These are phyloP conservation scores for Alternaria viburni DNA, from an alignment of 2,329 filamentous ascomycete species.

Conservation along the genomic window DNA sequence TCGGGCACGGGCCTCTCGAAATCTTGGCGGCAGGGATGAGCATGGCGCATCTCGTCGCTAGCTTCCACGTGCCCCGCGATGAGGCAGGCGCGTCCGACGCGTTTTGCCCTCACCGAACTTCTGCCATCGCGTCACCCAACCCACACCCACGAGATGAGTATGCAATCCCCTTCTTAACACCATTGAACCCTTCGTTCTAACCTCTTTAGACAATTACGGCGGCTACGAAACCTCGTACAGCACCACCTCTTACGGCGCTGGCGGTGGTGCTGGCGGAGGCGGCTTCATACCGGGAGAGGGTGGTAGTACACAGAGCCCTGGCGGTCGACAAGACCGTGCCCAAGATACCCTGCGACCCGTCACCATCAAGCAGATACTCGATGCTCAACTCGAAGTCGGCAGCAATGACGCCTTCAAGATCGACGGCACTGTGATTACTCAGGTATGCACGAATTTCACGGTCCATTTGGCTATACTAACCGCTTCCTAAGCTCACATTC, in stretches of 20 bases:
- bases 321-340: conserved; percentile 60
- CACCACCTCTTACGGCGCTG: conserved; percentile 61
- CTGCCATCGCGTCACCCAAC: conserved; percentile 15
- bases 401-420: conserved; percentile 74
- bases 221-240: conserved; percentile 55
- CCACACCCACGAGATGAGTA: conserved; percentile 28
- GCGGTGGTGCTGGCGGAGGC: conserved; percentile 62
- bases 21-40: conserved; percentile 34
- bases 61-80: conserved; percentile 29
- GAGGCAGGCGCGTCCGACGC: conserved; percentile 37
- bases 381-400: conserved; percentile 67
- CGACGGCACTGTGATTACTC: conserved; percentile 74
- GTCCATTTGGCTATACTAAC: conserved; percentile 12
- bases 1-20: conserved; percentile 29
- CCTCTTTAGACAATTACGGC: conserved; percentile 34
- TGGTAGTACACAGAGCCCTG: conserved; percentile 55
- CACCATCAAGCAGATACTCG: conserved; percentile 92
- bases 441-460: conserved; percentile 46
- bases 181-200: conserved; percentile 11
- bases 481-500: conserved; percentile 71
- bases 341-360: conserved; percentile 91
- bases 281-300: conserved; percentile 65
- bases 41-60: background rate
- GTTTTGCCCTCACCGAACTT: conserved; percentile 27
- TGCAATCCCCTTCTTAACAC: background rate